These are phyloP conservation scores for Zea luxurians DNA, from an alignment of 176 grass and related monocot species.

Conservation along the genomic window DNA sequence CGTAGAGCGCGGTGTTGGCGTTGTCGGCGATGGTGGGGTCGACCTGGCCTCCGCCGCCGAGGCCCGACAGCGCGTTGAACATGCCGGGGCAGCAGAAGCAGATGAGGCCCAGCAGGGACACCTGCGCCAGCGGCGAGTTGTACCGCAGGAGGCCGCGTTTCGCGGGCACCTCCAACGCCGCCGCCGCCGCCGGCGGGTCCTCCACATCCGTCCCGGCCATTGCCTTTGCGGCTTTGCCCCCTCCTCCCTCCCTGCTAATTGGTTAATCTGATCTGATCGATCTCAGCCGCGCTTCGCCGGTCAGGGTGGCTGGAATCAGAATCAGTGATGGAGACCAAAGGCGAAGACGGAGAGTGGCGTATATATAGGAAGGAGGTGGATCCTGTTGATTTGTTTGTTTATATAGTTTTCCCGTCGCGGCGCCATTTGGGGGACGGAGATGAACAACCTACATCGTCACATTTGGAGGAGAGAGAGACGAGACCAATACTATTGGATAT, in stretches of 20 bases:
- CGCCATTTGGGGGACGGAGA: not conserved
- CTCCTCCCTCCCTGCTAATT: no score
- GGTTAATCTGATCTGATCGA: not conserved
- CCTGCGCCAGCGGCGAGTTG: constrained; percentile 87
- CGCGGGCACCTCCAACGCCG: not conserved
- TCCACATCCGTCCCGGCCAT: constrained; percentile 24
- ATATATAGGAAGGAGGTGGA: not conserved
- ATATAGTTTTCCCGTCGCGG: not conserved
- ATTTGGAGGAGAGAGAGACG: not conserved
- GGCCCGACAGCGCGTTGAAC: constrained; percentile 96
- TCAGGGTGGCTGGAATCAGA: not conserved
- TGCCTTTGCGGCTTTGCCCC: not conserved
- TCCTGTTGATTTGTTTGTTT: not conserved
- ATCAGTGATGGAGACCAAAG: not conserved
- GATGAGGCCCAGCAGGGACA: constrained; percentile 67
- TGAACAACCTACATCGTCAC: constrained; percentile 7
- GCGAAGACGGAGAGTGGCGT: not conserved
- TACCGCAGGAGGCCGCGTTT: constrained; percentile 32
- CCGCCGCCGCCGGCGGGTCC: not conserved
- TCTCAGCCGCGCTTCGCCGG: no score
- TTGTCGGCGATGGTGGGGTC: constrained; percentile 69
- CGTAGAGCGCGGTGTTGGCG: constrained; percentile 94
- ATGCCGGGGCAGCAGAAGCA: constrained; percentile 99
- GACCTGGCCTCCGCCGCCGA: constrained; percentile 87
- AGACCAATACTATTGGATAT: no score